Percentiles rank a stretch among this genome's conserved stretches.
Evolutionary conservation across 2,329 filamentous ascomycete species (phyloP).

Genomic region (Curvularia lunata): DNA sequence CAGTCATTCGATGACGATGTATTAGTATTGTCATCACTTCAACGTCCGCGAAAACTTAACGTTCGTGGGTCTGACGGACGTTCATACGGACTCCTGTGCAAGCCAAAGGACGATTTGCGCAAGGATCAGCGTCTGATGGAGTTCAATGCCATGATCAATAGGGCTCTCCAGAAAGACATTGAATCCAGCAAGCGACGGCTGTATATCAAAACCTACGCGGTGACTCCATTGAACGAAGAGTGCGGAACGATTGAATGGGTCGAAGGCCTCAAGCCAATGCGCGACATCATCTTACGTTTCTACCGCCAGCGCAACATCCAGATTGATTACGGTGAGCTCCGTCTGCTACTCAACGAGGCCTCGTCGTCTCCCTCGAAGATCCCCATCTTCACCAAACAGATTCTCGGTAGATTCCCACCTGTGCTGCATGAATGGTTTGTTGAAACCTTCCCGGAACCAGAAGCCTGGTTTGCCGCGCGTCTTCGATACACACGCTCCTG

Average conservation of each 20-base stretch:
- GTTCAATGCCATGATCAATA: slow-evolving; percentile 98
- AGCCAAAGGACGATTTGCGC: slow-evolving; percentile 95
- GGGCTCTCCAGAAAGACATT: slow-evolving; percentile 87
- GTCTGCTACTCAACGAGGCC: slow-evolving; percentile 70
- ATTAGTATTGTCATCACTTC: slow-evolving; percentile 85
- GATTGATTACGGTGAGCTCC: slow-evolving; percentile 68
- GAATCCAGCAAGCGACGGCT: slow-evolving; percentile 89
- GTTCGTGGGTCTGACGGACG: slow-evolving; percentile 89
- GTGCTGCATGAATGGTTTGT: slow-evolving; percentile 95
- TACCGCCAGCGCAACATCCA: slow-evolving; percentile 76
- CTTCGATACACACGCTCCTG: slow-evolving; percentile 90
- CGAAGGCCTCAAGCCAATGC: slow-evolving; percentile 89
- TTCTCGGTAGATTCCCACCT: slow-evolving; percentile 76
- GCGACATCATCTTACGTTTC: slow-evolving; percentile 83
- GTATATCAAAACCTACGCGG: slow-evolving; percentile 89
- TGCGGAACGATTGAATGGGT: slow-evolving; percentile 99
- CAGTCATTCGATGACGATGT: slow-evolving; percentile 83
- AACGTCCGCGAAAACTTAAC: slow-evolving; percentile 88
- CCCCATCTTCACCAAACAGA: slow-evolving; percentile 71
- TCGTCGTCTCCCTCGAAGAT: slow-evolving; percentile 67
- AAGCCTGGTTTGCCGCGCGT: slow-evolving; percentile 87
- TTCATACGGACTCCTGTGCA: slow-evolving; percentile 88
- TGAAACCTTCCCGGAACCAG: slow-evolving; percentile 91
- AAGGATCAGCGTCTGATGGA: slow-evolving; percentile 99
- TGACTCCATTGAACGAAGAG: slow-evolving; percentile 95